These are phyloP conservation scores for Tylopilus vinaceipallidus DNA, from an alignment of 768 basidiomycete species.

Conservation along the genomic window DNA sequence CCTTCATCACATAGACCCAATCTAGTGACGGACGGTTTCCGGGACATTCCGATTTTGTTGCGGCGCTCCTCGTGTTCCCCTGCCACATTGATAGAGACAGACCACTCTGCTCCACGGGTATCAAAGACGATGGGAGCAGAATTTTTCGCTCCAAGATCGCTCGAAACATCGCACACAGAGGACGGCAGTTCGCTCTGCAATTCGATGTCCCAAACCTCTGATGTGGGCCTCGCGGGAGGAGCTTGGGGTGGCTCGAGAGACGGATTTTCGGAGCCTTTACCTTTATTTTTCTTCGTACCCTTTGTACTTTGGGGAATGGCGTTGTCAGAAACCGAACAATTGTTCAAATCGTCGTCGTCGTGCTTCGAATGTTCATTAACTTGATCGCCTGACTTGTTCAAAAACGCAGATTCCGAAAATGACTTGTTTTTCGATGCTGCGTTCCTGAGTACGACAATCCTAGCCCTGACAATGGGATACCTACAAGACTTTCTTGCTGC, in stretches of 20 bases:
- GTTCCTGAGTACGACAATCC: not conserved
- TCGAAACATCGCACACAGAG: conserved; percentile 15
- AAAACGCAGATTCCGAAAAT: conserved; percentile 50
- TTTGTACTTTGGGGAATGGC: not conserved
- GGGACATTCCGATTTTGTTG: not conserved
- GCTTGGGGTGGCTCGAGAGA: not conserved
- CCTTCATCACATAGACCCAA: conserved; percentile 19
- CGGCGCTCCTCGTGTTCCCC: not conserved
- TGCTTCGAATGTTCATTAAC: conserved; percentile 6
- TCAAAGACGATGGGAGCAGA: conserved; percentile 38
- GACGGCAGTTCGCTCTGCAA: conserved; percentile 30
- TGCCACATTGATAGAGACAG: conserved; percentile 5
- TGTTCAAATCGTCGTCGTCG: conserved; percentile 4
- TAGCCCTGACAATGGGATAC: not conserved
- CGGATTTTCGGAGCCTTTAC: not conserved
- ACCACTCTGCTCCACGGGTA: conserved; percentile 33
- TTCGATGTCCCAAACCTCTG: conserved; percentile 60
- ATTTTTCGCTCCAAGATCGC: conserved; percentile 11
- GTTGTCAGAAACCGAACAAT: conserved; percentile 16
- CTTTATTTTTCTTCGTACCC: not conserved
- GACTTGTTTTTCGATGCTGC: conserved; percentile 14
- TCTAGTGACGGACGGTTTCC: conserved; percentile 9
- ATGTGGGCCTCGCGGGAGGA: conserved; percentile 24
- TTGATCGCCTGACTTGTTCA: conserved; percentile 31
- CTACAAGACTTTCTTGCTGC: conserved; percentile 15